These are phyloP conservation scores for Apiospora aurea DNA, from an alignment of 2,329 filamentous ascomycete genomes.

Conservation along the genomic window DNA sequence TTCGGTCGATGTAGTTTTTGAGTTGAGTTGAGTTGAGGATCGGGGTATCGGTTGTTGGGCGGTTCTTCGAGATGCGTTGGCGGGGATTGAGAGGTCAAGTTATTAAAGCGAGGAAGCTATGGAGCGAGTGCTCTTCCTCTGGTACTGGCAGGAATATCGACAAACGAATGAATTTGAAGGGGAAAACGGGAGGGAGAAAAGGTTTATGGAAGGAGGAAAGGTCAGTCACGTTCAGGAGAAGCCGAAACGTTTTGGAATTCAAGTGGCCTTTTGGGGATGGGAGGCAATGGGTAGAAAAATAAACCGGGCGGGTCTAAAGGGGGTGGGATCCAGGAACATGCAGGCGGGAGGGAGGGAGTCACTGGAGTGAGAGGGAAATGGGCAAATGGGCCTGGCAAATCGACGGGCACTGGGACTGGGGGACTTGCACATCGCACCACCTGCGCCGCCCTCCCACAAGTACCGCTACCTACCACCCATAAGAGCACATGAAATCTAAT, in stretches of 20 bases:
- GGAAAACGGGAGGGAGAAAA: constrained; percentile 38
- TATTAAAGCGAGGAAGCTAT: constrained; percentile 47
- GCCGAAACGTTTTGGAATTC: constrained; percentile 47
- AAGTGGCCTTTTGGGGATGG: constrained; percentile 25
- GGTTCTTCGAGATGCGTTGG: not conserved
- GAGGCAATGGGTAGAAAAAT: constrained; percentile 18
- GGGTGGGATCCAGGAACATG: constrained; percentile 23
- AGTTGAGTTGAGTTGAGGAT: not conserved
- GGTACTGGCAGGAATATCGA: constrained; percentile 41
- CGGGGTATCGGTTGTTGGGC: constrained; percentile 27
- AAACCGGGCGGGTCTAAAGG: constrained; percentile 23
- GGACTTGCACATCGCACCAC: constrained; percentile 4
- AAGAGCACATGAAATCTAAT: constrained; percentile 16
- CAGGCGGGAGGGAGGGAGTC: constrained; percentile 18
- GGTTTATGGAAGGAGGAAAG: constrained; percentile 37
- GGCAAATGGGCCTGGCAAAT: constrained; percentile 6
- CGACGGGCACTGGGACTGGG: too few relatives aligned
- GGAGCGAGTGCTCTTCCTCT: constrained; percentile 45
- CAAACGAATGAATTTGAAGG: constrained; percentile 48
- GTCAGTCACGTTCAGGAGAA: constrained; percentile 44
- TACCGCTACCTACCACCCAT: not conserved
- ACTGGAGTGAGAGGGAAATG: constrained; percentile 21
- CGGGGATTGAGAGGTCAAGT: constrained; percentile 25
- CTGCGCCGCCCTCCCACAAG: not conserved
- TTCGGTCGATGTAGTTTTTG: constrained; percentile 1